These are phyloP conservation scores for Micractinium conductrix DNA, from an alignment of 139 green algal genomes.

Conservation along the genomic window DNA sequence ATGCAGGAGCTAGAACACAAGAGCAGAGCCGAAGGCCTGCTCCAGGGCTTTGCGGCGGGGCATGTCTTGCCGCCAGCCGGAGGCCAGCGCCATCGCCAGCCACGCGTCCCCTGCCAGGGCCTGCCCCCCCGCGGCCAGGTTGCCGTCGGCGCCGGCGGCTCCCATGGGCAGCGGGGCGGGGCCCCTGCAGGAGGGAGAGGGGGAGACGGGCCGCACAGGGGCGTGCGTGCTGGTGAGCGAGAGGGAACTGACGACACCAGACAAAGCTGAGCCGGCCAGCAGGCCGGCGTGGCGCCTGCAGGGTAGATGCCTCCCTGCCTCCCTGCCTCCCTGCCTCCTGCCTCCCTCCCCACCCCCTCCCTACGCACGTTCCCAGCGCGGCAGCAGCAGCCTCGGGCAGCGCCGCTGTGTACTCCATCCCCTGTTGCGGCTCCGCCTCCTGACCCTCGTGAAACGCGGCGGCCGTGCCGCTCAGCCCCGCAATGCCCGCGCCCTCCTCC, in stretches of 20 bases:
- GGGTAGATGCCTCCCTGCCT: too few species aligned
- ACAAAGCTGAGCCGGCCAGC: too few species aligned
- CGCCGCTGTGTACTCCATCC: constrained; percentile 45
- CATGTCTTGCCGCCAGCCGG: constrained; percentile 43
- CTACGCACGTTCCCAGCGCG: neutral
- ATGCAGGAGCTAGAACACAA: constrained; percentile 42
- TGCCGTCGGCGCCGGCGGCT: neutral
- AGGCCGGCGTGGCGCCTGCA: too few species aligned
- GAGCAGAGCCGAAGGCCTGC: constrained; percentile 36
- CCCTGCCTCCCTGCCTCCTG: too few species aligned
- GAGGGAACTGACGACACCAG: neutral
- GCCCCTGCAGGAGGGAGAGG: neutral
- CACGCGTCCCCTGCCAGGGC: constrained; percentile 31
- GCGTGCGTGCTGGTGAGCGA: neutral
- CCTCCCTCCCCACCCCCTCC: neutral
- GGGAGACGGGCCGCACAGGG: too few species aligned
- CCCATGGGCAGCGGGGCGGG: constrained; percentile 8
- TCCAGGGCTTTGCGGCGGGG: constrained; percentile 35
- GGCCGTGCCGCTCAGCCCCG: constrained; percentile 43
- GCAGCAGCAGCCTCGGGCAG: constrained; percentile 8
- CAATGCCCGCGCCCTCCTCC: constrained; percentile 10
- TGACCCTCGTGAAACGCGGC: constrained; percentile 37
- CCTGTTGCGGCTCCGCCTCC: constrained; percentile 46
- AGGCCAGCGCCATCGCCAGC: constrained; percentile 44
- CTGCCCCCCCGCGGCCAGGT: constrained; percentile 11